Conservation (phyloP, 495 filamentous ascomycete species). For the Amphirosellinia nigrospora region DNA sequence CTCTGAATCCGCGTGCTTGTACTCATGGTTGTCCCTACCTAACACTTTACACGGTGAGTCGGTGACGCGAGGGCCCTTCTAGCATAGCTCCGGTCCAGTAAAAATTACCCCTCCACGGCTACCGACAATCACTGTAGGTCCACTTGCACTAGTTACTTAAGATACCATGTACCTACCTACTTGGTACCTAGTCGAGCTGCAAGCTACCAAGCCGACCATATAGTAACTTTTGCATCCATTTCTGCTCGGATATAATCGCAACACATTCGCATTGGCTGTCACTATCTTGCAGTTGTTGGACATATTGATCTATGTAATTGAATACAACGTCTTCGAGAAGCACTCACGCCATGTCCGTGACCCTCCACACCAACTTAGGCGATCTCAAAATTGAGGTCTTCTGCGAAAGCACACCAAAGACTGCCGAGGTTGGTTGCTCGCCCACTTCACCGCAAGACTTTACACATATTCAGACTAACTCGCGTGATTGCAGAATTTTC, state of each 20-base stretch:
- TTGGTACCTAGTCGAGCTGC: no score
- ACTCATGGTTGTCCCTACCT: no score
- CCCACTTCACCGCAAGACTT: slow-evolving; percentile 20
- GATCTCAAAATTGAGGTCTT: slow-evolving; percentile 96
- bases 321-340: neutral
- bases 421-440: slow-evolving; percentile 64
- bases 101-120: neutral
- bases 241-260: neutral
- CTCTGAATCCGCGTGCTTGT: no score
- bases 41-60: neutral
- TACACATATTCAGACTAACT: neutral
- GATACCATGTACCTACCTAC: no score
- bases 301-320: neutral
- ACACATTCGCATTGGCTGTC: neutral
- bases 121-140: neutral
- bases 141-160: neutral
- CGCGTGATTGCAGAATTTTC: slow-evolving; percentile 73
- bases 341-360: slow-evolving; percentile 61
- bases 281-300: neutral
- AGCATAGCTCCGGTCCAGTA: neutral
- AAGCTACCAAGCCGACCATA: neutral
- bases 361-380: slow-evolving; percentile 88
- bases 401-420: slow-evolving; percentile 92
- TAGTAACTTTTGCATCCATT: neutral
- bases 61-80: neutral